A percentile compares a stretch with the other conserved stretches of the same genome.
Evolutionary conservation across 2,329 filamentous ascomycete genomes (phyloP).

Genomic region (Talaromyces marneffei): DNA sequence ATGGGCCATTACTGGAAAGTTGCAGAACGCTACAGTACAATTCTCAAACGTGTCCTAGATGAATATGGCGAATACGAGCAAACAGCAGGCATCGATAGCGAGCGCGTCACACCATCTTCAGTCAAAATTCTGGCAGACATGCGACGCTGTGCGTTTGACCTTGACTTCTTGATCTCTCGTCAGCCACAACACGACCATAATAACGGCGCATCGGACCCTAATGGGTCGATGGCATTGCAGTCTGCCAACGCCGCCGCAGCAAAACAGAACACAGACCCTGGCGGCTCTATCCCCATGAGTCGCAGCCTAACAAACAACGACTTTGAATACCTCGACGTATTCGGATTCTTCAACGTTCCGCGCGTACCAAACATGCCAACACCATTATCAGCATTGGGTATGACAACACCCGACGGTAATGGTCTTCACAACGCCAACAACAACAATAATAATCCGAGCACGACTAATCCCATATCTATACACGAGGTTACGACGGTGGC

Average conservation of each 20-base stretch:
- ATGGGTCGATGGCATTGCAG: conserved; percentile 17
- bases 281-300: background rate
- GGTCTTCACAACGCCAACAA: conserved; percentile 17
- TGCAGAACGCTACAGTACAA: conserved; percentile 70
- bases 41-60: conserved; percentile 76
- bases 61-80: conserved; percentile 76
- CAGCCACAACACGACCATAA: conserved; percentile 51
- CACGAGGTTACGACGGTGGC: conserved; percentile 27
- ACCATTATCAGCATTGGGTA: conserved; percentile 8
- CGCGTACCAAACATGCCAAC: conserved; percentile 51
- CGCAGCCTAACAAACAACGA: conserved; percentile 50
- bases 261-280: background rate
- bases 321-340: conserved; percentile 84
- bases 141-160: conserved; percentile 81
- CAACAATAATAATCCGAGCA: conserved; percentile 19
- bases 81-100: conserved; percentile 53
- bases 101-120: conserved; percentile 70
- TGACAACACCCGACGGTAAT: background rate
- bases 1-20: conserved; percentile 84
- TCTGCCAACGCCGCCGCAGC: conserved; percentile 16
- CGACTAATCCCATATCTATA: conserved; percentile 32
- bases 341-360: conserved; percentile 91
- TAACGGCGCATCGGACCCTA: background rate
- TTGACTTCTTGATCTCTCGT: conserved; percentile 81
- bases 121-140: conserved; percentile 87